Evolutionary conservation across 2,329 filamentous ascomycete species (phyloP).

Genomic region (Xylariaceae sp.): DNA sequence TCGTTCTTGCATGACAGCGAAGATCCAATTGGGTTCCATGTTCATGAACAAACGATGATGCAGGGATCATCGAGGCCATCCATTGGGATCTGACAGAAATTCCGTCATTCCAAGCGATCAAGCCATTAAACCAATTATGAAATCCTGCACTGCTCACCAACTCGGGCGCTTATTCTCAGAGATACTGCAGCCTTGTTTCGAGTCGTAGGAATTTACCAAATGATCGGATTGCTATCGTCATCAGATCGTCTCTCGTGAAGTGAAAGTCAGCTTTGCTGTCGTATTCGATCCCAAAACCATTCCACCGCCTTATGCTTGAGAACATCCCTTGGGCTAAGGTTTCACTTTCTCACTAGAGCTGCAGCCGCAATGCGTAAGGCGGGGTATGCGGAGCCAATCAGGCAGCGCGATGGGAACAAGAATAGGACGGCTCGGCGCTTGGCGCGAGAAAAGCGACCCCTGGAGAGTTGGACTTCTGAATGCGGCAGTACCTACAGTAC

Average conservation of each 20-base stretch:
- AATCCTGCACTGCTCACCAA: too few relatives aligned
- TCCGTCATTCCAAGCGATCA: background rate
- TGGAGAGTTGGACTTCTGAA: constrained; percentile 11
- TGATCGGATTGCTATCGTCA: too few relatives aligned
- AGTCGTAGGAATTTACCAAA: too few relatives aligned
- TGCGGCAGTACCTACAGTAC: constrained; percentile 8
- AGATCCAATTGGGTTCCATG: too few relatives aligned
- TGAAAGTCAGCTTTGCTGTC: too few relatives aligned
- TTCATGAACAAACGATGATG: constrained; percentile 8
- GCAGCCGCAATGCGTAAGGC: constrained; percentile 15
- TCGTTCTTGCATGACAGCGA: background rate
- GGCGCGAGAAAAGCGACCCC: constrained; percentile 12
- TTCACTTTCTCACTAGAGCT: constrained; percentile 17
- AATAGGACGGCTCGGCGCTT: constrained; percentile 15
- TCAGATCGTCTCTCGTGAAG: too few relatives aligned
- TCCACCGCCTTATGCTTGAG: too few relatives aligned
- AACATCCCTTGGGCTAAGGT: constrained; percentile 11
- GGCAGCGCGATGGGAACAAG: constrained; percentile 6
- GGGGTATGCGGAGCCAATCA: constrained; percentile 14
- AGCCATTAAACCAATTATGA: too few relatives aligned
- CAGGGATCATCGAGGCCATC: constrained; percentile 3
- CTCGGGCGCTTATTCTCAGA: background rate
- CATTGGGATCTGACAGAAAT: background rate
- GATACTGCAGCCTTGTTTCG: background rate
- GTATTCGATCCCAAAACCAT: too few relatives aligned